These are phyloP conservation scores for Russula ochroleuca DNA, from an alignment of 768 basidiomycete genomes.

Conservation along the genomic window DNA sequence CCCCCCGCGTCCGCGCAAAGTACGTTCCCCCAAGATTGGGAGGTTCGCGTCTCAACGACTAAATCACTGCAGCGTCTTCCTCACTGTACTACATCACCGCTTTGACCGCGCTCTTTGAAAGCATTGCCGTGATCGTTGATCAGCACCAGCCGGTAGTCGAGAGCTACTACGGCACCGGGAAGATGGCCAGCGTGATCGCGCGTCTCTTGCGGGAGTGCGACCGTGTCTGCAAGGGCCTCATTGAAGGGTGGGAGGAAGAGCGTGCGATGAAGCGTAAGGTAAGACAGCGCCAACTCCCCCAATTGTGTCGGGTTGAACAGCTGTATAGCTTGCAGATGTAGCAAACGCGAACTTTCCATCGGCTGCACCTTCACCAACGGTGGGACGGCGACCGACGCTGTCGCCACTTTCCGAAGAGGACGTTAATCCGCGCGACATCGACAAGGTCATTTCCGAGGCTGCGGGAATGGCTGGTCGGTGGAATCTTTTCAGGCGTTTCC, in stretches of 20 bases:
- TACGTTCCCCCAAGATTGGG: conserved; percentile 36
- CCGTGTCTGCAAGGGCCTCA: conserved; percentile 65
- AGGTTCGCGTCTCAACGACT: conserved; percentile 15
- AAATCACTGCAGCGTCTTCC: conserved; percentile 63
- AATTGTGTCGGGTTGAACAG: conserved; percentile 11
- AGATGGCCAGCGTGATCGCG: conserved; percentile 76
- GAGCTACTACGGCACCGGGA: conserved; percentile 90
- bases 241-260: conserved; percentile 91
- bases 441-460: conserved; percentile 82
- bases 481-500: conserved; percentile 85
- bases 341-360: conserved; percentile 32
- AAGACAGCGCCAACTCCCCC: conserved; percentile 7
- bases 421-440: conserved; percentile 86
- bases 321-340: conserved; percentile 36
- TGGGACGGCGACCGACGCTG: conserved; percentile 12
- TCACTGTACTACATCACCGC: conserved; percentile 88
- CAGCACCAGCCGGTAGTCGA: conserved; percentile 98
- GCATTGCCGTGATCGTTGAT: conserved; percentile 91
- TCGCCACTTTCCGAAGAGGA: conserved; percentile 44
- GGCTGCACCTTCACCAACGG: conserved; percentile 17
- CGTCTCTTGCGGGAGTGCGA: conserved; percentile 84
- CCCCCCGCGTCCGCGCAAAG: conserved; percentile 80
- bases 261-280: conserved; percentile 79
- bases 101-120: conserved; percentile 90
- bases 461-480: conserved; percentile 90